Evolutionary conservation across 1,139 yeast species (phyloP).

Genomic region (Blastobotrys elegans): DNA sequence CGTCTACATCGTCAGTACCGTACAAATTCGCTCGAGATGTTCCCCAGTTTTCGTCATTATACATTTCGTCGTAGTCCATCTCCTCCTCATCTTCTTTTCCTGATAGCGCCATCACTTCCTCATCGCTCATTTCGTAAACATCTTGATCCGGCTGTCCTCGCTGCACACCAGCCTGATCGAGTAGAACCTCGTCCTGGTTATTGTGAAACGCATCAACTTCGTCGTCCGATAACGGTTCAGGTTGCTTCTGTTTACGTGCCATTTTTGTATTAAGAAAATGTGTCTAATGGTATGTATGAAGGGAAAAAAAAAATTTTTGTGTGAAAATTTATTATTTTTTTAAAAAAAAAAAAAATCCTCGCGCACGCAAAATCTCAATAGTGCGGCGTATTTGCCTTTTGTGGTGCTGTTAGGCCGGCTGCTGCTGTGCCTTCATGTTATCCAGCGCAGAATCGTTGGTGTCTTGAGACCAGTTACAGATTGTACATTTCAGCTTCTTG

Average conservation of each 20-base stretch:
- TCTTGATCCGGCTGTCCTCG: constrained; percentile 22
- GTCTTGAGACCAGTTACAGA: constrained; percentile 45
- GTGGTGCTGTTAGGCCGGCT: background rate
- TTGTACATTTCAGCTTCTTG: constrained; percentile 39
- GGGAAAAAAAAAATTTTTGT: background rate
- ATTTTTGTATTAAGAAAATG: background rate
- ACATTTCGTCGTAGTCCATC: constrained; percentile 22
- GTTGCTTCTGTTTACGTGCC: background rate
- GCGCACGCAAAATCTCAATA: background rate
- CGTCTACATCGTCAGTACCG: constrained; percentile 75
- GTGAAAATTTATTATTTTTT: background rate
- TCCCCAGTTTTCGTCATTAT: constrained; percentile 73
- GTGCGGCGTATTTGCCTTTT: background rate
- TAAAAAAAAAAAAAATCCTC: background rate
- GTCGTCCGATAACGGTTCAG: constrained; percentile 35
- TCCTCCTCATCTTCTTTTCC: constrained; percentile 29
- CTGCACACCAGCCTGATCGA: constrained; percentile 51
- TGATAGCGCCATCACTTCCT: constrained; percentile 44
- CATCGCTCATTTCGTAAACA: constrained; percentile 46
- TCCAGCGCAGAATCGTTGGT: constrained; percentile 36
- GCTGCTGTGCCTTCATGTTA: constrained; percentile 31
- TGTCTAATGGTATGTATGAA: background rate
- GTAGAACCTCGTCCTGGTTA: constrained; percentile 55
- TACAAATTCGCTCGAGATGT: constrained; percentile 64
- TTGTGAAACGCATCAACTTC: constrained; percentile 67